phyloP scores from a whole-genome alignment of 306 rosid genomes.

The Pyrus communis region DNA sequence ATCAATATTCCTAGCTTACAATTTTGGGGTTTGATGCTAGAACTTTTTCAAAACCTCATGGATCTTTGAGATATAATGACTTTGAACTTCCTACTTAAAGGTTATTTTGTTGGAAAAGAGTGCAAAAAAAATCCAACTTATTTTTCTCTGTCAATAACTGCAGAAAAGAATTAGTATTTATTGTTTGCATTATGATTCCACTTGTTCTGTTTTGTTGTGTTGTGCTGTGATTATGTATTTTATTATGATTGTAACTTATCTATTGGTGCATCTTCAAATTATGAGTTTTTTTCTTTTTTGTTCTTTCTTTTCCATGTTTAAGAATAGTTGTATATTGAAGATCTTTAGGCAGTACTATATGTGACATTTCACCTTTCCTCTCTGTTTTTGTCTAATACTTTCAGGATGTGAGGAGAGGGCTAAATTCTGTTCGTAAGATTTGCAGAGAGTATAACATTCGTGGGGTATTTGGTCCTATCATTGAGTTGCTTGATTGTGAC shows the following conservation, averaged over 20 bases:
- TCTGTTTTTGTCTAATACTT: conserved; percentile 2
- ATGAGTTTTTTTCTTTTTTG: neutral
- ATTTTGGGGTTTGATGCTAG: neutral
- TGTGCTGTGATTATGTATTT: neutral
- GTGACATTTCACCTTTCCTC: neutral
- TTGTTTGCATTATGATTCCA: neutral
- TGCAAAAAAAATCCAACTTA: neutral
- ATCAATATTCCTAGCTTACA: neutral
- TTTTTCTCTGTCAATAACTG: neutral
- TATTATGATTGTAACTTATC: neutral
- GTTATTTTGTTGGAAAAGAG: neutral
- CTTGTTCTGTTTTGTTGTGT: neutral
- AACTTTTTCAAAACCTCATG: neutral
- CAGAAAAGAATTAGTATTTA: neutral
- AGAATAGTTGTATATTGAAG: neutral
- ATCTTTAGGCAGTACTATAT: neutral
- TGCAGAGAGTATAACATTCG: conserved; percentile 57
- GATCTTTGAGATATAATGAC: neutral
- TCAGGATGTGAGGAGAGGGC: conserved; percentile 95
- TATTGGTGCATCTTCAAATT: neutral
- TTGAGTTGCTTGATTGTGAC: conserved; percentile 87
- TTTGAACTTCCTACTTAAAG: neutral
- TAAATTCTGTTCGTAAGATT: conserved; percentile 82
- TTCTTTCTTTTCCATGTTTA: neutral
- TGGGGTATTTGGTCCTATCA: conserved; percentile 91